Percentiles rank a stretch among this genome's conserved stretches.
Evolutionary conservation across 176 grass and related monocot genomes (phyloP).

Genomic region (Pharus latifolius): DNA sequence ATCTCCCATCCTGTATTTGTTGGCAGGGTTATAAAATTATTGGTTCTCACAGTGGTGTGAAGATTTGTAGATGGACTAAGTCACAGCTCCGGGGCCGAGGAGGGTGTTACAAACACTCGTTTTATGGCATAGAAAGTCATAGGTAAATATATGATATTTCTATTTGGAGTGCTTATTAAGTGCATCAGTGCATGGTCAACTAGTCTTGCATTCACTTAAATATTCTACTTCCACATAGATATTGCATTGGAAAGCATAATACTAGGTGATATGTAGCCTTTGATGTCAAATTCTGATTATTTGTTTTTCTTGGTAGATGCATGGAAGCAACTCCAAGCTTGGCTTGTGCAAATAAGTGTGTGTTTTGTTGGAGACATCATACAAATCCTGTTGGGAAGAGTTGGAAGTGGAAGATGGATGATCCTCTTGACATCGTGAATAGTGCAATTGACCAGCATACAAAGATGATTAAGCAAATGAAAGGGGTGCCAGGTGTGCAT

Average conservation of each 20-base stretch:
- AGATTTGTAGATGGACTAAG: conserved; percentile 97
- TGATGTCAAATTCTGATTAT: background rate
- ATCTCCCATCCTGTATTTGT: background rate
- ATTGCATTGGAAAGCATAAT: background rate
- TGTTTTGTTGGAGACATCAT: conserved; percentile 99
- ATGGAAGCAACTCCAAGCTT: conserved; percentile 99
- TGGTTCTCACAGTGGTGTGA: conserved; percentile 96
- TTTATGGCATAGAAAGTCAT: conserved; percentile 99
- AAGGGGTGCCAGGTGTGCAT: conserved; percentile 84
- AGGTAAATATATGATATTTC: conserved; percentile 36
- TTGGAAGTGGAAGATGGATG: conserved; percentile 97
- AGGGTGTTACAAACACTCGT: conserved; percentile 97
- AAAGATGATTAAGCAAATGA: conserved; percentile 99
- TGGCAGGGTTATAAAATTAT: conserved; percentile 96
- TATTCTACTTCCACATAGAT: background rate
- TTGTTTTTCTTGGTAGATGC: conserved; percentile 55
- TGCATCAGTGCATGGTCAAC: background rate
- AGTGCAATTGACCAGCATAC: conserved; percentile 72
- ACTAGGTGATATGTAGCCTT: background rate
- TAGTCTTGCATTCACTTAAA: background rate
- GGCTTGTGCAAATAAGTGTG: conserved; percentile 99
- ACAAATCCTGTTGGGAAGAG: conserved; percentile 98
- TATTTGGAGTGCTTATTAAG: background rate
- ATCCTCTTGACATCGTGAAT: conserved; percentile 86
- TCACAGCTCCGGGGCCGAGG: conserved; percentile 91